Base-by-base conservation (phyloP, 2,329 filamentous ascomycete genomes). In the Pestalotiopsis fici region DNA sequence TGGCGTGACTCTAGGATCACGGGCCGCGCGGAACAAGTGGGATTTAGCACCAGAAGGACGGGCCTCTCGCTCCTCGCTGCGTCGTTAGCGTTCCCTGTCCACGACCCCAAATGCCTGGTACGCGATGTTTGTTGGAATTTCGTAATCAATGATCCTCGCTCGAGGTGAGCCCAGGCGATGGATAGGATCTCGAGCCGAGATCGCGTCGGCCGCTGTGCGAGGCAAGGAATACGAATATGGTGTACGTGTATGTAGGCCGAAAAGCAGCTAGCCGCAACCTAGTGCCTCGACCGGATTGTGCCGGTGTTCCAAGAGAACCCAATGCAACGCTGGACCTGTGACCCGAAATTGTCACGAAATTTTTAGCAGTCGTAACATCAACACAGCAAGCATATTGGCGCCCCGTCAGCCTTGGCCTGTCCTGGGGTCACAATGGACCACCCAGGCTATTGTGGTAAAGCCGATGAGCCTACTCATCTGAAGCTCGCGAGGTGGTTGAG, bases 1-100 rank as follows among this genome's bases (percentile, higher is more conserved):
- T 60, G 57, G 57, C 57, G 57, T 37, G 27, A 21, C 57, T 60
- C 57, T 60, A 60, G 57, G 28, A 37, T 31, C 57, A 37, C 57
- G 57, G 57, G 57, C 57, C 57, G 57, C 28, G 31, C n/a, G 57
- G 27, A 21, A 37, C 28, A 60, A 21, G 31, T 37, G 11, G 11
- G 37, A 50, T 50, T 50, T 50, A 50, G 43, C 21, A n/a, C 43
- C 43, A 50, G 7, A 11, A n/a, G 9, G 43, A 50, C 43, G 43
- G 43, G 43, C n/a, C 21, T 11, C 15, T 50, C 18, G 43, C 31
- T 50, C 18, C 43, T 50, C 43, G 43, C n/a, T 21, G 43, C 7
- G 43, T 50, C 15, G 9, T 50, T 50, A 50, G 43, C 43, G 9
- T 21, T 18, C 43, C n/a, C 43, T 50, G 31, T n/a, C 18, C n/a